phyloP scores from a whole-genome alignment of 768 basidiomycete species.

The Sporobolomyces pararoseus region DNA sequence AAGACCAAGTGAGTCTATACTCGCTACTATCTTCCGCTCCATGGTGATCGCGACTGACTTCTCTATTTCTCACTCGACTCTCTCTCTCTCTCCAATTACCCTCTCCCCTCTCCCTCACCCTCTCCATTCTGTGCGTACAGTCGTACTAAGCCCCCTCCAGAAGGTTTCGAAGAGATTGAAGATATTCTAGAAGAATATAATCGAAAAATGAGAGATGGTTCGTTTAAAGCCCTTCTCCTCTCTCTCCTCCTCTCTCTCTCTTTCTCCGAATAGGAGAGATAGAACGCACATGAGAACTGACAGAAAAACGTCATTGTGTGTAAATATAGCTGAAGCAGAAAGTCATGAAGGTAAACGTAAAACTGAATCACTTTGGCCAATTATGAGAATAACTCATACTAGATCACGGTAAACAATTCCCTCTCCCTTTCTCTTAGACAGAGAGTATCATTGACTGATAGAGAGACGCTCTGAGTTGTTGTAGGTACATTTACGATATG shows the following conservation, averaged over 20 bases:
- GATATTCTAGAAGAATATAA: conserved; percentile 97
- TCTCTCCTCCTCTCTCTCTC: background rate
- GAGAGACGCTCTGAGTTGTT: too few species aligned
- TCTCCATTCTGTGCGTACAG: background rate
- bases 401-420: conserved; percentile 65
- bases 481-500: conserved; percentile 90
- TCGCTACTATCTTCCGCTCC: background rate
- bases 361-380: conserved; percentile 88
- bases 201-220: conserved; percentile 93
- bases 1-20: conserved; percentile 29
- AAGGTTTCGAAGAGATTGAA: conserved; percentile 76
- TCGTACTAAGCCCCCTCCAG: conserved; percentile 88
- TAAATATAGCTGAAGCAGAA: conserved; percentile 72
- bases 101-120: background rate
- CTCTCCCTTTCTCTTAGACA: background rate
- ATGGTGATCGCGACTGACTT: background rate
- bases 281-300: background rate
- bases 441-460: too few species aligned
- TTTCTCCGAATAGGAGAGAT: too few species aligned
- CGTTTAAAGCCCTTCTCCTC: background rate
- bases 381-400: conserved; percentile 96
- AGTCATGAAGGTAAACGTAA: conserved; percentile 97
- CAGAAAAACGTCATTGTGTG: background rate
- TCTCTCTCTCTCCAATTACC: background rate
- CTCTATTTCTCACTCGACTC: background rate